Conservation (phyloP, 305 asterid genomes). For the Withania somnifera region DNA sequence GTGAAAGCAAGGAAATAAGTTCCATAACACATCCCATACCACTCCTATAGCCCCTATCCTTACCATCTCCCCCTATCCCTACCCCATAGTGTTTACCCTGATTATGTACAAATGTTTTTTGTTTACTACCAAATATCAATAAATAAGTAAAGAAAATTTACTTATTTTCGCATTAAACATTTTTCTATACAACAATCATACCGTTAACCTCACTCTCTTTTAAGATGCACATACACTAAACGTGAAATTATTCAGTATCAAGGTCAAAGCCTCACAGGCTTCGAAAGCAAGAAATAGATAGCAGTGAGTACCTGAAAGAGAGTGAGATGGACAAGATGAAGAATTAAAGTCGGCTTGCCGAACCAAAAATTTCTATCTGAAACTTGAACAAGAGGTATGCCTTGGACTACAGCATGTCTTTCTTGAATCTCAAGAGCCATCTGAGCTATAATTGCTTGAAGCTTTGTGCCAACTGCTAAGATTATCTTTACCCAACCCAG, state of each 20-base stretch:
- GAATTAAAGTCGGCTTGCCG: slow-evolving; percentile 45
- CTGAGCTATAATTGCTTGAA: slow-evolving; percentile 68
- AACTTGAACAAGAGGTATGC: slow-evolving; percentile 87
- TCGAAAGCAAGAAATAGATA: background rate
- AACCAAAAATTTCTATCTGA: slow-evolving; percentile 83
- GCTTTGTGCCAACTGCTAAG: slow-evolving; percentile 81
- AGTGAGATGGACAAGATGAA: slow-evolving; percentile 57
- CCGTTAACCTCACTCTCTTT: background rate
- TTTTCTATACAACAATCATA: background rate
- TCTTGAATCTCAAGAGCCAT: slow-evolving; percentile 91
- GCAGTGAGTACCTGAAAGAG: slow-evolving; percentile 56
- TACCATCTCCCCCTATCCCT: no score
- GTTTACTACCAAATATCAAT: background rate
- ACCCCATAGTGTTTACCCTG: background rate
- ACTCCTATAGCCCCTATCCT: no score
- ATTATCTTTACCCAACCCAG: slow-evolving; percentile 37
- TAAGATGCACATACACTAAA: background rate
- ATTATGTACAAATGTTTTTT: background rate
- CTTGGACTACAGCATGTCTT: slow-evolving; percentile 76
- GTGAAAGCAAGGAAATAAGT: no score
- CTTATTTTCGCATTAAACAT: background rate
- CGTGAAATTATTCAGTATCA: background rate
- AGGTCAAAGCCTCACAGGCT: background rate
- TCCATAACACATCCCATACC: no score
- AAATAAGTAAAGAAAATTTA: no score